phyloP scores from a whole-genome alignment of 768 basidiomycete species.

The Suillus spraguei region DNA sequence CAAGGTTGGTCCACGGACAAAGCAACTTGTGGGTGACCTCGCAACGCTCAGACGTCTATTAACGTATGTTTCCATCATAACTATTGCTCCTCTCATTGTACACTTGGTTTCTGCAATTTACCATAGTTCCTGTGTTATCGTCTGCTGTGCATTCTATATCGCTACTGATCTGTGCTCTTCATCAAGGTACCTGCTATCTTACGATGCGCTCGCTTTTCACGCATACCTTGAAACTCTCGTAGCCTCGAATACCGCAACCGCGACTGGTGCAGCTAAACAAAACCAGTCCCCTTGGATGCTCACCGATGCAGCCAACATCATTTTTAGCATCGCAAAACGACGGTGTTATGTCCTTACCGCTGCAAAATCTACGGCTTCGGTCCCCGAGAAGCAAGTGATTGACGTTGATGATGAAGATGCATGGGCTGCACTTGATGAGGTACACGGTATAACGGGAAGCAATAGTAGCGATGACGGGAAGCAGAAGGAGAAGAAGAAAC shows the following conservation, averaged over 20 bases:
- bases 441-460: conserved; percentile 38
- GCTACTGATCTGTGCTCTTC: conserved; percentile 13
- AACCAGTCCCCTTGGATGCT: conserved; percentile 89
- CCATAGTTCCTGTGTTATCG: not conserved
- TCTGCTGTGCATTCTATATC: conserved; percentile 5
- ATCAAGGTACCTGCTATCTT: conserved; percentile 79
- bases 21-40: conserved; percentile 88
- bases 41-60: conserved; percentile 83
- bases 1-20: conserved; percentile 90
- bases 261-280: conserved; percentile 55
- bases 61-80: conserved; percentile 48
- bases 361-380: conserved; percentile 26
- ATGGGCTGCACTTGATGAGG: conserved; percentile 73
- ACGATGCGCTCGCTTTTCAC: conserved; percentile 90
- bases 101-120: not conserved
- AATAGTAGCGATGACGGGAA: conserved; percentile 8
- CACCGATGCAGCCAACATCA: conserved; percentile 86
- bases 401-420: conserved; percentile 70
- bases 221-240: conserved; percentile 89
- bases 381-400: conserved; percentile 29
- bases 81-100: conserved; percentile 3
- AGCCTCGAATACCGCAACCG: conserved; percentile 54
- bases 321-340: conserved; percentile 79
- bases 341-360: conserved; percentile 69
- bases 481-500: conserved; percentile 14